These are phyloP conservation scores for Eimeria maxima DNA, from an alignment of 169 alveolate genomes.

Conservation along the genomic window DNA sequence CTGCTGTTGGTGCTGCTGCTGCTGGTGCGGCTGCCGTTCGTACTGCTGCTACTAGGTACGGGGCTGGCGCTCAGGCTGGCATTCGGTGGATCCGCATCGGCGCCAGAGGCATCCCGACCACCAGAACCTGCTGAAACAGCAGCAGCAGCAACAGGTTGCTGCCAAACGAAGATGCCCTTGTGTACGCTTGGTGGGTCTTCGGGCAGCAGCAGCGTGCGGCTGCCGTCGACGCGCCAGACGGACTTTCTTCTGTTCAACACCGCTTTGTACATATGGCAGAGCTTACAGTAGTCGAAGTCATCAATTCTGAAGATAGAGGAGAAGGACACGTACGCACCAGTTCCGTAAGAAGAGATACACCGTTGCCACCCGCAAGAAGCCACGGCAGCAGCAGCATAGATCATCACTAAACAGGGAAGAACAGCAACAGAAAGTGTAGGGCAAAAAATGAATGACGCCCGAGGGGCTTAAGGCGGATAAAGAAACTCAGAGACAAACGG, in stretches of 20 bases:
- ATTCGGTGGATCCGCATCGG: background rate
- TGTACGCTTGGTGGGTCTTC: constrained; percentile 34
- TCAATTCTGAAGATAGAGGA: background rate
- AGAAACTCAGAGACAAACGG: too few species aligned
- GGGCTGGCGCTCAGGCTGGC: background rate
- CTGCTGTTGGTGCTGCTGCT: background rate
- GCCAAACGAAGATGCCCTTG: constrained; percentile 27
- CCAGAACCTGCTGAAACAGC: background rate
- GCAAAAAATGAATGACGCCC: too few species aligned
- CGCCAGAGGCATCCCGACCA: background rate
- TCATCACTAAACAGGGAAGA: too few species aligned
- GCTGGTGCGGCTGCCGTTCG: constrained; percentile 2
- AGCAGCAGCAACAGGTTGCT: constrained; percentile 40
- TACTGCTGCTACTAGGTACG: background rate
- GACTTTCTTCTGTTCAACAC: constrained; percentile 54
- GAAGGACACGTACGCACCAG: too few species aligned
- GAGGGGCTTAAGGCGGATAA: too few species aligned
- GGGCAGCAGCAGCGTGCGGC: constrained; percentile 55
- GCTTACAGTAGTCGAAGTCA: constrained; percentile 81
- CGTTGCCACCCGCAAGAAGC: background rate
- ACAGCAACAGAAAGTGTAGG: too few species aligned
- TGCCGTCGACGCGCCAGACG: constrained; percentile 32
- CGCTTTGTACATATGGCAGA: constrained; percentile 63
- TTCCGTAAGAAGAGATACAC: too few species aligned
- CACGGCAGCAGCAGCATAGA: background rate